Base-by-base conservation (phyloP, 2,329 filamentous ascomycete genomes). In the Hypoxylon sp. region DNA sequence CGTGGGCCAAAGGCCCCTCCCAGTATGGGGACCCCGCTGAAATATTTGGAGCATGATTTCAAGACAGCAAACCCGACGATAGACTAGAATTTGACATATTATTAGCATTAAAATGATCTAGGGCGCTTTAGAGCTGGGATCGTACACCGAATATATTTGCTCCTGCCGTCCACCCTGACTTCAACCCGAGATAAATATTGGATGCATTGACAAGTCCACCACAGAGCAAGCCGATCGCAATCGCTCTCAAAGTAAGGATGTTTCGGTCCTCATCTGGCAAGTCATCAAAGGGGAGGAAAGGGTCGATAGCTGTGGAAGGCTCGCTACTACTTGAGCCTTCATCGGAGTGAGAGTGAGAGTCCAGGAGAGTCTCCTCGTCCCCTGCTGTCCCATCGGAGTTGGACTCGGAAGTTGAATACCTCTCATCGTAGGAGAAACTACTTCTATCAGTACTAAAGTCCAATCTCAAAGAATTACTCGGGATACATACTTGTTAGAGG, bases 1-100 rank as follows among this genome's bases (percentile, higher is more conserved):
- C 82, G 81, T 19, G 84, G 83, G 1, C 83, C 83, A 62, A 85
- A 85, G 51, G 75, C 78, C n/a, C 46, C 46, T 2, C 46, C 46
- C 2, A 50, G 46, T 7, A 50, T 50, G 9, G 46, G 23, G 3
- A 50, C 28, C 17, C 23, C 46, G n/a, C 17, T 50, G 49, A 32
- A 52, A 19, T 36, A 52, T 23, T 34, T 36, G 13, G 48, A 38
- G 23, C 58, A 60, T 32, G 38, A 51, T 11, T 50, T 60, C 32
- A 60, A 34, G 13, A 53, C 48, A 4, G 58, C 30, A 23, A 60
- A 60, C 19, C 43, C 41, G 41, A 57, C 43, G 17, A 59, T 59
- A 17, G 43, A 49, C 30, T 49, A 23, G 30, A 46, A 43, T 13
- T 36, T 13, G 11, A 21, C 11, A 1, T 38, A 11, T 21, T 9